Conservation (phyloP, 2,329 filamentous ascomycete species). For the Myriosclerotinia curreyana region DNA sequence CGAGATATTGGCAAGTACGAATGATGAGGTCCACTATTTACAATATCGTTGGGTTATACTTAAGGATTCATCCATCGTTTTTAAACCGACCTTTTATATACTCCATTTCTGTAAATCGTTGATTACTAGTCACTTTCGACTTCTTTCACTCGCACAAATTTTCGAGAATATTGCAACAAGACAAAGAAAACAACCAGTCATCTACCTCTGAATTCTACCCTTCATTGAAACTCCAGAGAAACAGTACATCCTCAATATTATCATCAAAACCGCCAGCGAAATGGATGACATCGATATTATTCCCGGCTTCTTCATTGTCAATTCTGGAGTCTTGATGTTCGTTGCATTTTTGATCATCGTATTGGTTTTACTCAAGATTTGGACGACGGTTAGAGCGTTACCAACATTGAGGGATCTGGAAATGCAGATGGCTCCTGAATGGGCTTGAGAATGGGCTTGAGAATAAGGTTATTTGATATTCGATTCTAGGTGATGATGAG, state of each 20-base stretch:
- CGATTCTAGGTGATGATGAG: not conserved
- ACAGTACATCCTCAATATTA: not conserved
- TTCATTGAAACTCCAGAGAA: not conserved
- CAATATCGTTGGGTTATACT: not conserved
- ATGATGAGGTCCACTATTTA: not conserved
- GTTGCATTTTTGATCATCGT: slow-evolving; percentile 17
- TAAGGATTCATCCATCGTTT: not conserved
- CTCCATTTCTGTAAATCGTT: not conserved
- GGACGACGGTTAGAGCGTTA: slow-evolving; percentile 10
- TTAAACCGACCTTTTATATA: not conserved
- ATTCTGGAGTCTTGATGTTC: slow-evolving; percentile 11
- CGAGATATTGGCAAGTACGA: slow-evolving; percentile 1
- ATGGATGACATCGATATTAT: slow-evolving; percentile 21
- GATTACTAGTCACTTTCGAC: not conserved
- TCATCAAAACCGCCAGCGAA: not conserved
- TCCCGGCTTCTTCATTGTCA: slow-evolving; percentile 16
- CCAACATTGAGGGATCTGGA: slow-evolving; percentile 12
- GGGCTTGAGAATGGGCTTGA: slow-evolving; percentile 19
- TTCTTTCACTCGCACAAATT: not conserved
- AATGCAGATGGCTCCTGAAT: not conserved
- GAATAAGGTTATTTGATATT: not conserved
- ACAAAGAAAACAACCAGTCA: not conserved
- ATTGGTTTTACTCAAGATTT: slow-evolving; percentile 11
- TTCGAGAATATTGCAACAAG: no score
- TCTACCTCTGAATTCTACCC: not conserved